A percentile compares a stretch with the other conserved stretches of the same genome.
phyloP scores from a whole-genome alignment of 2,329 filamentous ascomycete genomes.

The Aspergillus costaricaensis region DNA sequence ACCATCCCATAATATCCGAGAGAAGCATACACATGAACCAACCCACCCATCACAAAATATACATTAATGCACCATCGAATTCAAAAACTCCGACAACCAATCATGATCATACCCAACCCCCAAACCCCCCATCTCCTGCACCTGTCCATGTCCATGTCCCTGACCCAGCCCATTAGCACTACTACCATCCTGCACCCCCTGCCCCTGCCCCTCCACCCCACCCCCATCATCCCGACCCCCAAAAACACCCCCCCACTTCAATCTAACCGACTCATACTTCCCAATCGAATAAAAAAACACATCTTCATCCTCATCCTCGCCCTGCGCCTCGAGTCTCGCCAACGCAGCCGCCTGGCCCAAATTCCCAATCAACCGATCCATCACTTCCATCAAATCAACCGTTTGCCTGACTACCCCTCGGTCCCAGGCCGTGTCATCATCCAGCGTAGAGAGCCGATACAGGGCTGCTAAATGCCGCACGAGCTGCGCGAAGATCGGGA shows the following conservation, averaged over 20 bases:
- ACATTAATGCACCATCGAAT: background rate
- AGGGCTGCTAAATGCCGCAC: constrained; percentile 8
- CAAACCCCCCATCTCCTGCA: background rate
- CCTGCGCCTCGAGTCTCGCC: constrained; percentile 3
- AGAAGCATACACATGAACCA: too few relatives aligned
- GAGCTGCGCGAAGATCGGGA: constrained; percentile 10
- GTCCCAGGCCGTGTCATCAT: constrained; percentile 10
- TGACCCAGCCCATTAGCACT: too few relatives aligned
- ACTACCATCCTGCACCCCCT: background rate
- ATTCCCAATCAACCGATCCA: constrained; percentile 7
- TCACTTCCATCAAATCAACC: background rate
- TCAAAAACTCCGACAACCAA: constrained; percentile 3
- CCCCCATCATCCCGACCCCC: background rate
- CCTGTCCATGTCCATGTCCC: background rate
- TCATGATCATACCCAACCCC: background rate
- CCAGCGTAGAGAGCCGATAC: constrained; percentile 10
- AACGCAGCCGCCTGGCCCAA: constrained; percentile 6
- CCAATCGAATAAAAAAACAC: constrained; percentile 6
- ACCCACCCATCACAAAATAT: too few relatives aligned
- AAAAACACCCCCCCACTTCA: background rate
- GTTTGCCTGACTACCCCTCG: background rate
- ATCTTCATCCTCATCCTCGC: background rate
- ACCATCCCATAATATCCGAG: too few relatives aligned
- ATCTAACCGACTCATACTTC: constrained; percentile 4
- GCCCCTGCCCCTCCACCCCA: background rate